Base-by-base conservation (phyloP, 2,329 filamentous ascomycete species). In the Aspergillus quadrilineatus region DNA sequence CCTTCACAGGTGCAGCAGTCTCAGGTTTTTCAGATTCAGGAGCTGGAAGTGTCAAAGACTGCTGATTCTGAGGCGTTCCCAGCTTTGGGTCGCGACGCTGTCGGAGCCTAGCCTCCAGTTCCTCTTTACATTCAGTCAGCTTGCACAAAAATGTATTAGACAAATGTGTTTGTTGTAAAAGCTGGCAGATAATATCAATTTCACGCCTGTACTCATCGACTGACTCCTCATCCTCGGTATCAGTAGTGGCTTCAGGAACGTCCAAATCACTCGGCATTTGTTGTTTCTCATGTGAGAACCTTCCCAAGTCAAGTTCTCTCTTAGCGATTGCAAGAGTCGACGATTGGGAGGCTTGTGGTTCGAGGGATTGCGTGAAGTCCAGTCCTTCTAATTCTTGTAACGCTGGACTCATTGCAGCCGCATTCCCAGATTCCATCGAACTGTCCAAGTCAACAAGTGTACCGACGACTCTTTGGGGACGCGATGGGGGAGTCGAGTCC, bases 391-490 rank as follows among this genome's bases (percentile, higher is more conserved):
- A 41, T 29, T 67, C 65, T 55, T 58, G 45, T 29, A 63, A 30
- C 2, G 59, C 58, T 43, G 63, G 61, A 22, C 59, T 64, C 48
- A 51, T 43, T 37, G 57, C 29, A n/a, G 41, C 8, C 17, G n/a
- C 44, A 22, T 45, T 9, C n/a, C n/a, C 36, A 47, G 15, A 17
- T 34, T 28, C 49, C 44, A 63, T 56, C 28, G 63, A 52, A 30
- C 32, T 39, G 15, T 51, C 56, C 14, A 69, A 50, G 53, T 65
- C 64, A 26, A 70, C 50, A 26, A 69, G 63, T n/a, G 62, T 41
- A n/a, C 45, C 57, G 43, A 53, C 43, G 28, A 17, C 36, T 12
- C 42, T 36, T 43, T 56, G 15, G 6, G 14, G 29, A 4, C 17
- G 34, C n/a, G 28, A n/a, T 12, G 6, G n/a, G 42, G 4, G 36